Percentiles rank a stretch among this genome's conserved stretches.
Evolutionary conservation across 2,329 filamentous ascomycete species (phyloP).

Genomic region (Colletotrichum sp.): DNA sequence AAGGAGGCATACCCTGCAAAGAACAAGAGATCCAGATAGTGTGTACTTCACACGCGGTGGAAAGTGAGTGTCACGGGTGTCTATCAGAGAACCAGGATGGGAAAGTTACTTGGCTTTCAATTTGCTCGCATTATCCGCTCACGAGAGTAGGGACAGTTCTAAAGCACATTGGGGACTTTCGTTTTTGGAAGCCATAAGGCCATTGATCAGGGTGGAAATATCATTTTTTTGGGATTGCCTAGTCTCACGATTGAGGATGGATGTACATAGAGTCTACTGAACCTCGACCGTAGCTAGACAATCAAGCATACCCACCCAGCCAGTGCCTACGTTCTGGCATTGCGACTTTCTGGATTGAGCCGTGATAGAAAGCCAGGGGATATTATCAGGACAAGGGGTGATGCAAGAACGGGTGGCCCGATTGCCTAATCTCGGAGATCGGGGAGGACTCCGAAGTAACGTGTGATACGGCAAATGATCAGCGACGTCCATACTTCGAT

Average conservation of each 20-base stretch:
- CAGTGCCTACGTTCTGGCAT: background rate
- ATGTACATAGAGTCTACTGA: background rate
- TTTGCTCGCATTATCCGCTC: background rate
- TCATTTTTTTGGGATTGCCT: background rate
- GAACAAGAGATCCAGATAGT: background rate
- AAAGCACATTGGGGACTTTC: background rate
- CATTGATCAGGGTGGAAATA: background rate
- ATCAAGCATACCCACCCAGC: background rate
- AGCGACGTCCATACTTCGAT: background rate
- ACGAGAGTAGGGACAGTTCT: background rate
- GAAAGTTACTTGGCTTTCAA: background rate
- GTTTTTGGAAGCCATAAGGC: background rate
- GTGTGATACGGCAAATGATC: background rate
- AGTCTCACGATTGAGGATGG: background rate
- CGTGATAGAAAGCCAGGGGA: background rate
- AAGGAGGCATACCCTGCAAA: accelerated
- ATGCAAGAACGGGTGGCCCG: background rate
- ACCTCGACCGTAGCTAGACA: background rate
- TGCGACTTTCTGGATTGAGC: background rate
- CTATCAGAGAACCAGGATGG: background rate
- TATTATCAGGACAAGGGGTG: background rate
- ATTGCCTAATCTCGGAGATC: background rate
- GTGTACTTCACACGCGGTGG: background rate
- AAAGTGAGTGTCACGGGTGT: background rate
- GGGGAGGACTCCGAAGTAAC: background rate